phyloP scores from a whole-genome alignment of 2,329 filamentous ascomycete genomes.

The Rutstroemia sp. region DNA sequence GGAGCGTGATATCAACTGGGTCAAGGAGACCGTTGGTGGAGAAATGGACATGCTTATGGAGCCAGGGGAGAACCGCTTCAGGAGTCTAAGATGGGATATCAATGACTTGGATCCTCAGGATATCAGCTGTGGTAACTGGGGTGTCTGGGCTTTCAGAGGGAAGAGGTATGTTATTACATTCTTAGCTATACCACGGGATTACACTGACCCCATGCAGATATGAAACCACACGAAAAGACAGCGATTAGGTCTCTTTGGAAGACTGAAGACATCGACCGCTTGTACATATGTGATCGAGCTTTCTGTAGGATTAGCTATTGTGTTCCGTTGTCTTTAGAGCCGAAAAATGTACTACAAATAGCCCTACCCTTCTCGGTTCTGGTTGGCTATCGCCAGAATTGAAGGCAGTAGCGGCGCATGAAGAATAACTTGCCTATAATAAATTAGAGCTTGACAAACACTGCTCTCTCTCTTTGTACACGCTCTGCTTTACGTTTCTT shows the following conservation, averaged over 20 bases:
- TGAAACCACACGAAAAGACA: conserved; percentile 28
- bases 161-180: conserved; percentile 62
- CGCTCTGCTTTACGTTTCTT: no score
- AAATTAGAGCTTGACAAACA: no score
- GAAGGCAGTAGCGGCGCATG: no score
- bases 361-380: no score
- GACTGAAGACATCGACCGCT: background rate
- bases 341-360: background rate
- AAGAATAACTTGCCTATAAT: no score
- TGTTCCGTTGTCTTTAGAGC: no score
- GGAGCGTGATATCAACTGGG: conserved; percentile 86
- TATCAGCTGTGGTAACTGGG: conserved; percentile 93
- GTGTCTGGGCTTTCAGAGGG: conserved; percentile 91
- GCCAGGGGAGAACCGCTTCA: conserved; percentile 89
- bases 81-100: conserved; percentile 92
- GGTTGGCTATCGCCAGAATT: no score
- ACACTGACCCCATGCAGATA: conserved; percentile 23
- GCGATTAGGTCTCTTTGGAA: conserved; percentile 6
- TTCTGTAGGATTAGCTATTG: background rate
- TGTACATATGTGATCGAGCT: background rate
- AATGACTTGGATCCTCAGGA: conserved; percentile 95
- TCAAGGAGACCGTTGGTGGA: conserved; percentile 74
- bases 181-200: background rate
- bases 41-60: conserved; percentile 90
- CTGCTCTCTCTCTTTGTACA: no score